Base-by-base conservation (phyloP, 129 eudicot genomes). In the Scalesia atractyloides region DNA sequence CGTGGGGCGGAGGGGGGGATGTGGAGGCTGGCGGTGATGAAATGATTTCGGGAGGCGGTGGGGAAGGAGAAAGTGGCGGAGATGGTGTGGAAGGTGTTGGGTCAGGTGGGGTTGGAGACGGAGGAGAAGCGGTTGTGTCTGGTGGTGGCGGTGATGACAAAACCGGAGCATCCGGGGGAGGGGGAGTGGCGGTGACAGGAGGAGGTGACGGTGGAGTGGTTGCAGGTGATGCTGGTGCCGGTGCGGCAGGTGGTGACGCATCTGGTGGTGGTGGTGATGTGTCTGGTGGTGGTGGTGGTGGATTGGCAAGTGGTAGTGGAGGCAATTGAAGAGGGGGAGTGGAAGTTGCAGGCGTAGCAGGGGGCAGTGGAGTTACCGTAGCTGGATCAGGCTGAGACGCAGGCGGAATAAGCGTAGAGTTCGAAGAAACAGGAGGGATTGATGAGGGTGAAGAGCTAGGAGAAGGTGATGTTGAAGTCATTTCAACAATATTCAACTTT, bases 401-500 rank as follows among this genome's bases (percentile, higher is more conserved):
- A 0, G 79, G 49, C 19, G 85, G 73, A 15, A 52, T 62, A 36
- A 72, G 70, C 5, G 77, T 44, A 26, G 83, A 79, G 47, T 66
- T 48, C 0, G 87, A 58, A 48, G 87, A 64, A 41, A 80, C 72
- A 63, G 87, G 85, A 50, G 86, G 73, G 46, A 65, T 9, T 43
- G 85, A 76, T 39, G 80, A 26, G 36, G 91, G 84, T 17, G 86
- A 64, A 73, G 89, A 80, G 65, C 66, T 65, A 9, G 92, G 86
- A 64, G 88, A 84, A 70, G 85, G 88, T 65, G 87, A 80, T 68
- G 75, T 73, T 6, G 92, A 84, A 77, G 90, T 79, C 96, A 89
- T 89, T 62, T 68, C 68, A 69, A 22, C 18, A 58, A 22, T 19
- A 60, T 60, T 57, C 9, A 51, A 73, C 64, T 79, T 69, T 26